These are phyloP conservation scores for Trichaptum fuscoviolaceum DNA, from an alignment of 768 basidiomycete species.

Conservation along the genomic window DNA sequence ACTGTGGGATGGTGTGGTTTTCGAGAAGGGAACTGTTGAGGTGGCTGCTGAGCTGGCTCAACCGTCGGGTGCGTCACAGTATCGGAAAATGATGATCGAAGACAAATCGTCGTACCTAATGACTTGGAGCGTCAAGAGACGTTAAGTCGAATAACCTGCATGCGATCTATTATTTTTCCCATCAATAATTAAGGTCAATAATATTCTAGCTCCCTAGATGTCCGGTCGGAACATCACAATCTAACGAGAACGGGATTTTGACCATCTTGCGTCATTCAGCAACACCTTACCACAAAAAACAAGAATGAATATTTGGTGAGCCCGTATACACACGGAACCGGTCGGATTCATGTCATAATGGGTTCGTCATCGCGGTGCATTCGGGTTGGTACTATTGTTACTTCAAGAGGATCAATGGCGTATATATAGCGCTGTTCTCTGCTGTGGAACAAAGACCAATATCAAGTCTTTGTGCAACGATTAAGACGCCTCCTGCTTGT, in stretches of 20 bases:
- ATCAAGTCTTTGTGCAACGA: neutral
- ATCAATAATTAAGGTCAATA: no score
- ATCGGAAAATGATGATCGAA: neutral
- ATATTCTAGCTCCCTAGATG: no score
- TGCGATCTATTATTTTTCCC: no score
- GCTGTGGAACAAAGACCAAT: neutral
- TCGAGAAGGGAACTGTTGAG: constrained; percentile 22
- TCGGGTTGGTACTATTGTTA: neutral
- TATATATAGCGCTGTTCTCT: neutral
- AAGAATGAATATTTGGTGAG: neutral
- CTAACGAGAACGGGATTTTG: no score
- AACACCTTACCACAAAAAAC: no score
- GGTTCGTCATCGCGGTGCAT: neutral
- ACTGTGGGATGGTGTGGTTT: constrained; percentile 17
- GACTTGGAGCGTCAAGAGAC: neutral
- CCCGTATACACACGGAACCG: no score
- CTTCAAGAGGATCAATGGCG: neutral
- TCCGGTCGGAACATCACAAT: no score
- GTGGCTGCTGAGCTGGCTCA: constrained; percentile 21
- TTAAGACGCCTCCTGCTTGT: no score
- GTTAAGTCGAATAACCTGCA: neutral
- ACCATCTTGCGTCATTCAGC: no score
- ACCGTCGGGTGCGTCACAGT: neutral
- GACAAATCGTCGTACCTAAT: neutral
- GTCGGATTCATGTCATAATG: neutral